Conservation (phyloP, 345 rosid genomes). For the Mallotus nudiflorus region DNA sequence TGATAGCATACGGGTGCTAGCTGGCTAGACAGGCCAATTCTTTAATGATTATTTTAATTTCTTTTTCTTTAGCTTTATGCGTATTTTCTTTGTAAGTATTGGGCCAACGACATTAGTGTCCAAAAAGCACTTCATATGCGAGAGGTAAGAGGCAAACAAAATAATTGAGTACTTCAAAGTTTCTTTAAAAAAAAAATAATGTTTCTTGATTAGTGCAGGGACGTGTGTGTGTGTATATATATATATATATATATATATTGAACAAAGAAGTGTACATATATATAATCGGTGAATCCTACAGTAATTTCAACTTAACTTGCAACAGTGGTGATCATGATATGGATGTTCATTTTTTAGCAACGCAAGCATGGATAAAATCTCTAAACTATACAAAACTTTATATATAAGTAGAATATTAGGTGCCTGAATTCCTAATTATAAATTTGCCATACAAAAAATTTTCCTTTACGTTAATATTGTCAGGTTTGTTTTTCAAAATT, state of each 20-base stretch:
- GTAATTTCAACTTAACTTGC: no score
- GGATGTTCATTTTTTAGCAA: slow-evolving; percentile 22
- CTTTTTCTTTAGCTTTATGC: slow-evolving; percentile 36
- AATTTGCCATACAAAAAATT: no score
- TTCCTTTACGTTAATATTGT: no score
- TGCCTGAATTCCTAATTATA: no score
- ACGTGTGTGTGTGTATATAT: no score
- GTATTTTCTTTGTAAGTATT: slow-evolving; percentile 33
- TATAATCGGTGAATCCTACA: neutral
- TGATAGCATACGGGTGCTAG: no score
- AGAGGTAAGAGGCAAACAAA: slow-evolving; percentile 31
- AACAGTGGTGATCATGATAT: slow-evolving; percentile 42
- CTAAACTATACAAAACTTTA: no score
- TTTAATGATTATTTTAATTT: neutral
- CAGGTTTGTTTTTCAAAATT: no score
- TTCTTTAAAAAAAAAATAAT: no score
- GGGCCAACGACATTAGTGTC: slow-evolving; percentile 43
- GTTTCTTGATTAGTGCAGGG: slow-evolving; percentile 3
- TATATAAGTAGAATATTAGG: no score
- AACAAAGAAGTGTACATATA: neutral
- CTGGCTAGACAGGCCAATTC: no score
- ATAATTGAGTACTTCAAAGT: neutral
- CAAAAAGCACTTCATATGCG: slow-evolving; percentile 40
- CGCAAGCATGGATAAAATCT: slow-evolving; percentile 34
- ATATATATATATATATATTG: no score